Conservation (phyloP, 345 rosid genomes). For the Gossypium sturtianum region DNA sequence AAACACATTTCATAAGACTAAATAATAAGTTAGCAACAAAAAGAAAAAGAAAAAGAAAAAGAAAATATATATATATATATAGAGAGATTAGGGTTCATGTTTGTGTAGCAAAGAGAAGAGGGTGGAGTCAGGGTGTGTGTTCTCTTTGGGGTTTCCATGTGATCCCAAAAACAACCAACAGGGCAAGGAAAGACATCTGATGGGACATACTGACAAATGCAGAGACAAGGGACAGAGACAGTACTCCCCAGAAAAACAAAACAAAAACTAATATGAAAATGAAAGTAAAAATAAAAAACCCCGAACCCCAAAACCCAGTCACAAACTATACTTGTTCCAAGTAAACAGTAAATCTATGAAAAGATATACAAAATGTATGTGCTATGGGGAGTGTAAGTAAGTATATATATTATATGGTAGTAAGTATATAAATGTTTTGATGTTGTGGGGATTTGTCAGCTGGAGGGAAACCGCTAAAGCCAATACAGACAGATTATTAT, state of each 20-base stretch:
- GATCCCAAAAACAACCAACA: background rate
- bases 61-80: too few species aligned
- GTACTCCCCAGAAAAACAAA: background rate
- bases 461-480: slow-evolving; percentile 25
- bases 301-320: background rate
- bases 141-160: background rate
- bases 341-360: background rate
- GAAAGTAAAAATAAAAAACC: background rate
- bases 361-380: too few species aligned
- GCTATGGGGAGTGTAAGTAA: background rate
- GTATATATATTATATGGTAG: too few species aligned
- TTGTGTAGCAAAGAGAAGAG: background rate
- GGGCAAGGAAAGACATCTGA: slow-evolving; percentile 15
- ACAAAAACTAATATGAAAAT: background rate
- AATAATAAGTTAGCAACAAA: background rate
- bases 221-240: slow-evolving; percentile 1
- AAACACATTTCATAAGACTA: background rate
- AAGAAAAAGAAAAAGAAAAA: background rate
- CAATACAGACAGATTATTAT: background rate
- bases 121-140: background rate
- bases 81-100: background rate
- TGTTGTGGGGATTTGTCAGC: slow-evolving; percentile 14
- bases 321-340: too few species aligned
- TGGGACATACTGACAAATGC: slow-evolving; percentile 19
- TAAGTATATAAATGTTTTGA: background rate